Conservation (phyloP, 208 protist genomes). For the Naegleria lovaniensis region DNA sequence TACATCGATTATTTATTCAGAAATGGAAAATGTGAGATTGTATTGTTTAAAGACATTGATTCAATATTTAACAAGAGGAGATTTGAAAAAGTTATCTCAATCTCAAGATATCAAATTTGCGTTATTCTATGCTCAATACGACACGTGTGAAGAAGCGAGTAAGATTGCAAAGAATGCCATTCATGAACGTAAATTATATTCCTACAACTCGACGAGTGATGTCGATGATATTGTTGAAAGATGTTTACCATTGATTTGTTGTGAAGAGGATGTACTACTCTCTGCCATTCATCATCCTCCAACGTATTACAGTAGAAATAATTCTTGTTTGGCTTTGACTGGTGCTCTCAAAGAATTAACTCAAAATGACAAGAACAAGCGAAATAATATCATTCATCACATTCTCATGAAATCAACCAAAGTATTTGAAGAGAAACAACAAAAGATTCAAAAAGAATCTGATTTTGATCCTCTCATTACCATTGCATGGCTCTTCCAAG, state of each 20-base stretch:
- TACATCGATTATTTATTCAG: not conserved
- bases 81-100: not conserved
- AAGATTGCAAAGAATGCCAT: not conserved
- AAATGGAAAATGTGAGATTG: conserved; percentile 13
- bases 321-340: not conserved
- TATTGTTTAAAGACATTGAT: conserved; percentile 11
- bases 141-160: not conserved
- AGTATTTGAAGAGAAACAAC: not conserved
- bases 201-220: not conserved
- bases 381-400: not conserved
- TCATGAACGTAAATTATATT: not conserved
- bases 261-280: not conserved
- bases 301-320: not conserved
- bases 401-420: not conserved
- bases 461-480: conserved; percentile 1
- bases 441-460: not conserved
- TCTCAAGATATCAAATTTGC: not conserved
- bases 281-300: not conserved
- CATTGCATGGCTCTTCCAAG: not conserved
- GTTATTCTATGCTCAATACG: not conserved
- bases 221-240: not conserved
- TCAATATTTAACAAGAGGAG: not conserved
- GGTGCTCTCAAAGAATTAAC: not conserved
- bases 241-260: not conserved
- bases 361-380: not conserved